Base-by-base conservation (phyloP, 257 asterid genomes). In the Lavandula angustifolia region DNA sequence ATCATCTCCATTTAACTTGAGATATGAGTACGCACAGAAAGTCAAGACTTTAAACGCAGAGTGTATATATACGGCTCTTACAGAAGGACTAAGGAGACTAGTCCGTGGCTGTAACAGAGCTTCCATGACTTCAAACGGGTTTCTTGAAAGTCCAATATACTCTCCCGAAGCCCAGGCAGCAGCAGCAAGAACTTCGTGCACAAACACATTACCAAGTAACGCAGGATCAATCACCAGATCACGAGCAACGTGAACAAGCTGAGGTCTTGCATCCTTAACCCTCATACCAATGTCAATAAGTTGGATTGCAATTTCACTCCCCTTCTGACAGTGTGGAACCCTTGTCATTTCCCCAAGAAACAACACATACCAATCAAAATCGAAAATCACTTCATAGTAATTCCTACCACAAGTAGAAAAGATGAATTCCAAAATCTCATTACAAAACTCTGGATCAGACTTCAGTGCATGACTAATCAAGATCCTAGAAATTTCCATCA, bases 91-190 rank as follows among this genome's bases (percentile, higher is more conserved):
- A 65, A 89, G 87, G 52, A 92, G 85, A 80, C 78, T 71, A 60
- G 95, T 87, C 43, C 94, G 81, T 59, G 97, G 99, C 75, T 92
- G 99, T 55, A 87, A 50, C 46, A 92, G 80, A 50, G 99, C 95
- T 70, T 92, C 99, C 85, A 87, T 72, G 65, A 89, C 81, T 79
- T 92, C 99, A 48, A 86, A 67, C 2, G 95, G 96, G 68, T 87
- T 87, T 73, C 84, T 87, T 34, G 96, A 89, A 72, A 89, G 84
- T 72, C 76, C 85, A 54, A 85, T 85, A 80, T 85, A 89, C 86
- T 92, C 97, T 53, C 98, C 99, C 0, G 96, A 89, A 63, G 80
- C 67, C 95, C 95, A 92, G 38, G 97, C 94, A 73, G 96, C 85
- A 62, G 97, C 97, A 59, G 87, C 80, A 67, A 92, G 76, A 68